Base-by-base conservation (phyloP, 306 rosid species). In the Vicia villosa region DNA sequence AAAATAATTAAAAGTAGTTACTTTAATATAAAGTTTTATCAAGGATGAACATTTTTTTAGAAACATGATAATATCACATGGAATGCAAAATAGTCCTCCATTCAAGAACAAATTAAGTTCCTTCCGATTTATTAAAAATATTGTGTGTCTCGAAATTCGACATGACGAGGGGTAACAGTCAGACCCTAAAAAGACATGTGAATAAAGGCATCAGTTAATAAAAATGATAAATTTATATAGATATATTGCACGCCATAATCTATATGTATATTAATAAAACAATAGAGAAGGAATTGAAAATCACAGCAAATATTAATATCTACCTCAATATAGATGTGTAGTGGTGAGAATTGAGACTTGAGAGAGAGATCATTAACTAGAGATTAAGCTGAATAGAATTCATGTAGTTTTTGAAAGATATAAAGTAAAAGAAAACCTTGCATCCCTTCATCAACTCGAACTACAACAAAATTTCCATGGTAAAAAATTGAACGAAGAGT, bases 91-190 rank as follows among this genome's bases (percentile, higher is more conserved):
- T 6, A 36, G 63, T 6, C 45, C 54, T 11, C 66, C 68, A 1
- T 77, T 71, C 83, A 84, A 72, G 5, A 68, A 17, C 60, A 86
- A 10, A 10, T 80, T 83, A n/a, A n/a, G n/a, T 15, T 82, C 86
- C 75, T 1, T 66, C n/a, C n/a, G n/a, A n/a, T n/a, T n/a, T n/a
- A n/a, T n/a, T n/a, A n/a, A n/a, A n/a, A n/a, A n/a, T n/a, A n/a
- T n/a, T 32, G 0, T 10, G 17, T 7, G 14, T 70, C 83, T 38
- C 6, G 26, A 13, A 50, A 40, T 49, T 0, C 0, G 4, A 74
- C 77, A 41, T 9, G 5, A 6, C 78, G 76, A 45, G 66, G 2
- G 51, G 47, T 79, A 1, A 76, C 6, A 11, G 79, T 1, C 59
- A 84, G 20, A 47, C 80, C 84, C 86, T 86, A 13, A 63, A 51